A percentile compares a stretch with the other conserved stretches of the same genome.
Evolutionary conservation across 768 basidiomycete genomes (phyloP).

Genomic region (Termitomyces sp.): DNA sequence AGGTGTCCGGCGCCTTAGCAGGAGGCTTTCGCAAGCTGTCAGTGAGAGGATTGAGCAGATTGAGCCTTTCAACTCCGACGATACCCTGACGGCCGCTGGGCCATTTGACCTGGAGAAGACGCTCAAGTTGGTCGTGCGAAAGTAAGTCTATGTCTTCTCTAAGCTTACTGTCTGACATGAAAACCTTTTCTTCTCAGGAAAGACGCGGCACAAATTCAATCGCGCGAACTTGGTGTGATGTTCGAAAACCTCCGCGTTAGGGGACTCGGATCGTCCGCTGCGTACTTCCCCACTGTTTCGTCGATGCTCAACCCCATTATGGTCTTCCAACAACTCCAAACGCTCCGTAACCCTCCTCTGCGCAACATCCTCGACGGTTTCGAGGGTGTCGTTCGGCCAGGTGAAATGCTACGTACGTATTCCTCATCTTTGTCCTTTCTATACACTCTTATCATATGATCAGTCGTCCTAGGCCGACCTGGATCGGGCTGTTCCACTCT

Average conservation of each 20-base stretch:
- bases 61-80: conserved; percentile 21
- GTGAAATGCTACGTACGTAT: conserved; percentile 75
- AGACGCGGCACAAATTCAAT: conserved; percentile 30
- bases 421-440: neutral
- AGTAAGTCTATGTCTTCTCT: conserved; percentile 21
- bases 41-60: neutral
- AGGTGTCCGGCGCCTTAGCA: conserved; percentile 42
- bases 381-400: conserved; percentile 62
- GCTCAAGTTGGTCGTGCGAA: conserved; percentile 28
- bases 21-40: conserved; percentile 30
- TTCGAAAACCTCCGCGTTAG: conserved; percentile 59
- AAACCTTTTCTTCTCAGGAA: neutral
- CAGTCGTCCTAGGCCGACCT: conserved; percentile 84
- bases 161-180: neutral
- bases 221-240: conserved; percentile 50
- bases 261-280: no score
- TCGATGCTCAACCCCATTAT: conserved; percentile 56
- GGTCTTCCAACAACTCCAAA: conserved; percentile 41
- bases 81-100: conserved; percentile 24
- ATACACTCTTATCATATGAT: neutral
- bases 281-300: conserved; percentile 57
- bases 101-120: conserved; percentile 38
- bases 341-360: conserved; percentile 56
- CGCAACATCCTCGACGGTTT: conserved; percentile 63
- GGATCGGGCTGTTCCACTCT: conserved; percentile 85